Evolutionary conservation across 2,329 filamentous ascomycete genomes (phyloP), one percentile per base, ranked within the genome.

Genomic region (Akanthomyces uredinophilus): DNA sequence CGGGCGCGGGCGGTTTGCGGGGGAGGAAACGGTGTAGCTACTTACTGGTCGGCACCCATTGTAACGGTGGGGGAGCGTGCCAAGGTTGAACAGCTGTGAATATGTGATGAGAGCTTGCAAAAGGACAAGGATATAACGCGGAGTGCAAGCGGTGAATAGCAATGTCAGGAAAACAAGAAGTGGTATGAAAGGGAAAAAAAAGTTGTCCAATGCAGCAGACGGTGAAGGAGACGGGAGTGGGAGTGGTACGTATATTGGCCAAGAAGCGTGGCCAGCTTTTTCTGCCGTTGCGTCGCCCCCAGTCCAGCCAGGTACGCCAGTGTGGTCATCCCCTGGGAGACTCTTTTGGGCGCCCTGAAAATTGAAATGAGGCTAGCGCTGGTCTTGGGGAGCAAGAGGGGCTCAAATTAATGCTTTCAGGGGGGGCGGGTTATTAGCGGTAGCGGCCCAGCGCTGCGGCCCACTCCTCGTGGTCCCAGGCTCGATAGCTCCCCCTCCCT

Each of bases 21-120:
- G 62, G 61, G 55, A 43, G 43, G 46, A 62, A 49, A 59, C 32
- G 16, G 32, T 24, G 54, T 65, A 74, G 49, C 49, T 43, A 53
- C 74, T 74, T 68, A 77, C 75, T 72, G 71, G 69, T 77, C 71
- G 67, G 71, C 71, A 69, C 69, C 71, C 75, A 77, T 77, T 69
- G 72, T 75, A 73, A 65, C 65, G 64, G 64, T 65, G 52, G 49
- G 56, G 47, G 55, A 62, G 39, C 22, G 52, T 55, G 39, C 39
- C 52, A 59, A 32, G 20, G 13, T 47, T 61, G n/a, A 35, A 49
- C 27, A 14, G 14, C 27, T 50, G 58, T 20, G 29, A 49, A 32
- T 24, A 44, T 37, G 32, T 27, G 32, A 49, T 10, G 20, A n/a
- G 55, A 20, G 39, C 44, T 18, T 27, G 55, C 51, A 63, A 62